Conservation (phyloP, 1,139 yeast genomes). For the Yamadazyma sp. region DNA sequence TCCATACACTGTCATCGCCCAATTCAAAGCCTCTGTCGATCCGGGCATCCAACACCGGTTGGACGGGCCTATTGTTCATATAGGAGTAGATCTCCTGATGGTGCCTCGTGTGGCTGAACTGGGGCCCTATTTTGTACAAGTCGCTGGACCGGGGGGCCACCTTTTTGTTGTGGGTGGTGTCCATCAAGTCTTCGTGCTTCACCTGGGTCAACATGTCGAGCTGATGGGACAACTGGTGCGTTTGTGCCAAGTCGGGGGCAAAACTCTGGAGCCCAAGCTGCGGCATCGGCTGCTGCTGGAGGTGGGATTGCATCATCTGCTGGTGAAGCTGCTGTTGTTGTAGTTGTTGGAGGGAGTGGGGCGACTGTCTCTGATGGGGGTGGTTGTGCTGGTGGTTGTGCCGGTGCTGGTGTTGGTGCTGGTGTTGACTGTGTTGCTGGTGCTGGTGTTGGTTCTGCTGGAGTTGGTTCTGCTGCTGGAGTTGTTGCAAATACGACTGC, state of each 20-base stretch:
- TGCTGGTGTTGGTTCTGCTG: not conserved
- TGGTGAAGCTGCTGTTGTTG: slow-evolving; percentile 31
- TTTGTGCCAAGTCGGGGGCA: slow-evolving; percentile 15
- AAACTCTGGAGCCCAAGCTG: slow-evolving; percentile 7
- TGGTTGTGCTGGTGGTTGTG: slow-evolving; percentile 1
- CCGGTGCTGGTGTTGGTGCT: not conserved
- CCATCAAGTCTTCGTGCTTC: slow-evolving; percentile 33
- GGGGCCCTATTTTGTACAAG: slow-evolving; percentile 45
- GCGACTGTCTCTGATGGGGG: no score
- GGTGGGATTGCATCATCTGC: slow-evolving; percentile 20
- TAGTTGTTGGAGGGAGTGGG: slow-evolving; percentile 19
- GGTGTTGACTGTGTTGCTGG: slow-evolving; percentile 1
- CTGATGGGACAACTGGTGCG: slow-evolving; percentile 21
- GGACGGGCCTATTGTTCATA: slow-evolving; percentile 32
- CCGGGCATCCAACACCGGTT: slow-evolving; percentile 38
- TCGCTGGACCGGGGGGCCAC: slow-evolving; percentile 48
- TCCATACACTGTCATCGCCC: slow-evolving; percentile 49
- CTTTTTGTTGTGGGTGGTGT: slow-evolving; percentile 25
- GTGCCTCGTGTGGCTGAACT: slow-evolving; percentile 37
- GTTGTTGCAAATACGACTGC: slow-evolving; percentile 3
- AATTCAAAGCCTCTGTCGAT: slow-evolving; percentile 49
- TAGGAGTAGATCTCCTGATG: slow-evolving; percentile 40
- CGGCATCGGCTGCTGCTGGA: slow-evolving; percentile 11
- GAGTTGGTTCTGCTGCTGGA: slow-evolving; percentile 3
- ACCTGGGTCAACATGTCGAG: slow-evolving; percentile 37